phyloP scores from a whole-genome alignment of 2,329 filamentous ascomycete genomes.

The Sclerotinia borealis region DNA sequence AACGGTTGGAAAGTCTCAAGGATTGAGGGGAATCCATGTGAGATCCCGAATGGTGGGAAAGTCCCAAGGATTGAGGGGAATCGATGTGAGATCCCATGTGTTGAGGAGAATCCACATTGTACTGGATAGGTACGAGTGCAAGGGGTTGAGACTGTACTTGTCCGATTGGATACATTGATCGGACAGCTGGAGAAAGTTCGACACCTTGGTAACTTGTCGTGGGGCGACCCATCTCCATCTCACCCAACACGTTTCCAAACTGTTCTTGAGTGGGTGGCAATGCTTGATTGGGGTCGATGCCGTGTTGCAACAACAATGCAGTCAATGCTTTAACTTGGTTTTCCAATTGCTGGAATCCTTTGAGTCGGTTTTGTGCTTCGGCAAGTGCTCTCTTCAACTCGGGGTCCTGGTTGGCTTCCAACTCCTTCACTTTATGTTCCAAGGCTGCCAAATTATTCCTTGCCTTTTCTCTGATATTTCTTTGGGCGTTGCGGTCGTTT shows the following conservation, averaged over 20 bases:
- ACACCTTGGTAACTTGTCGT: neutral
- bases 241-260: neutral
- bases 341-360: neutral
- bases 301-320: neutral
- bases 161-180: neutral
- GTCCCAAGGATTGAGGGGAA: neutral
- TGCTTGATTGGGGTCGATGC: neutral
- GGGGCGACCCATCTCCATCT: neutral
- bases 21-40: neutral
- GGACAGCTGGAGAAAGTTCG: neutral
- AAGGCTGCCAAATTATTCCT: neutral
- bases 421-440: neutral
- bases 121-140: neutral
- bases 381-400: neutral
- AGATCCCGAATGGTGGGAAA: neutral
- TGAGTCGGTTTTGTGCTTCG: neutral
- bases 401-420: neutral
- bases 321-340: neutral
- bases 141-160: neutral
- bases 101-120: neutral
- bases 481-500: slow-evolving; percentile 1
- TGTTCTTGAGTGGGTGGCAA: neutral
- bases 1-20: neutral
- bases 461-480: neutral
- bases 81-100: neutral